Conservation (phyloP, 202 grass and related monocot species). For the Panicum hallii region DNA sequence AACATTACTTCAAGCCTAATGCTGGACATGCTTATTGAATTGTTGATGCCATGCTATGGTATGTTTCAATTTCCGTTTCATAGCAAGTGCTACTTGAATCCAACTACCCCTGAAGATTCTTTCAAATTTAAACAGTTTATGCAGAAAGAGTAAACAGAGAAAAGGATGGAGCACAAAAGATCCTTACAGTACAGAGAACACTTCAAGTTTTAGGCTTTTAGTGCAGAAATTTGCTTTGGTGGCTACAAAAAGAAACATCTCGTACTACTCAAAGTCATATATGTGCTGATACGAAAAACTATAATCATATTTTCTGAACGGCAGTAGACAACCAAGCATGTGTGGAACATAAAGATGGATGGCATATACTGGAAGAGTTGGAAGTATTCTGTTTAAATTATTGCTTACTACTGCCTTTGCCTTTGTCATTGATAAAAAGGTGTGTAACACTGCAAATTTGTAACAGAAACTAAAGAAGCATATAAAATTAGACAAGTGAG, state of each 20-base stretch:
- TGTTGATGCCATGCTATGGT: background rate
- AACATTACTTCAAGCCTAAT: background rate
- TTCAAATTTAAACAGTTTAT: background rate
- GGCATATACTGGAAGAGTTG: background rate
- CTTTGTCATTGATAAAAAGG: constrained; percentile 15
- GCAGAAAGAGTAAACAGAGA: background rate
- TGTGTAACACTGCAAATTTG: background rate
- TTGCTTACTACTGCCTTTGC: background rate
- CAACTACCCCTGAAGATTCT: background rate
- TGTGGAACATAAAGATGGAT: background rate
- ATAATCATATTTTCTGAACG: background rate
- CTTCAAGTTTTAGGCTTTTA: background rate
- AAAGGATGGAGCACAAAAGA: background rate
- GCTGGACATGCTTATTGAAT: background rate
- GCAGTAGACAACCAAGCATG: background rate
- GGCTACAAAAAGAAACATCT: background rate
- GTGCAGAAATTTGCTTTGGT: background rate
- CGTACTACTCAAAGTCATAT: constrained; percentile 13
- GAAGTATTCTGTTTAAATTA: background rate
- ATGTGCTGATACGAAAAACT: background rate
- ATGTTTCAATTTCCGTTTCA: constrained; percentile 19
- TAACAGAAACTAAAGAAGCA: background rate
- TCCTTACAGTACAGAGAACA: background rate
- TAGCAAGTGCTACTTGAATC: background rate
- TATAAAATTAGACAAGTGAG: background rate